phyloP scores from a whole-genome alignment of 192 early-diverging fungal species.

The Backusella mclennaniae region DNA sequence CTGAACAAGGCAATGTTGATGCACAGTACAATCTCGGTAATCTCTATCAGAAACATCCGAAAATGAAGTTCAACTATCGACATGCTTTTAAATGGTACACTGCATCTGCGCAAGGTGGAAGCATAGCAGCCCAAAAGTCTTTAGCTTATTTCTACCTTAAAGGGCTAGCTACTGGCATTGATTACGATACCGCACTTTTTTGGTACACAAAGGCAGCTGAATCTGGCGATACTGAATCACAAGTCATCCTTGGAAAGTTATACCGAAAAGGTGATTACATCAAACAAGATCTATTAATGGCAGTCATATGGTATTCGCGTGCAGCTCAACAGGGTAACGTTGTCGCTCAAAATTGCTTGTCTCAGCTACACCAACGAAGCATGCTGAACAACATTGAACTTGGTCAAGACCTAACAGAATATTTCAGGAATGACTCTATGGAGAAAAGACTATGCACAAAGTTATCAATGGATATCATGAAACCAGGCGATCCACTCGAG shows the following conservation, averaged over 20 bases:
- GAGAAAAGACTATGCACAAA: background rate
- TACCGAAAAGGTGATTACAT: background rate
- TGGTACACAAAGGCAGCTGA: background rate
- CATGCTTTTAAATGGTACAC: no score
- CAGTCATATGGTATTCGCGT: background rate
- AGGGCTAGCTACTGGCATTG: background rate
- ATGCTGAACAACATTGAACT: background rate
- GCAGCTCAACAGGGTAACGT: background rate
- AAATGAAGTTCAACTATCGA: no score
- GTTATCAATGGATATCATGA: background rate
- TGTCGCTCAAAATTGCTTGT: background rate
- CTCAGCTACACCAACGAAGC: background rate
- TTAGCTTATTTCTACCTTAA: no score
- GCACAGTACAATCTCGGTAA: no score
- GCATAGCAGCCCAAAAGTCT: no score
- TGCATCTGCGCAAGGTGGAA: no score
- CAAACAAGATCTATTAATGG: background rate
- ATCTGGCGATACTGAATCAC: background rate
- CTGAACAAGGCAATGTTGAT: no score
- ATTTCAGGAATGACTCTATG: background rate
- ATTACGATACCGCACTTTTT: background rate
- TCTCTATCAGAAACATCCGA: no score
- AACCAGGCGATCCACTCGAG: background rate
- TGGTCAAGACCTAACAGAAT: background rate
- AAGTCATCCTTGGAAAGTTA: background rate